Evolutionary conservation across 768 basidiomycete genomes (phyloP), one percentile per base, ranked within the genome.

Genomic region (Rhizopogon roseolus): DNA sequence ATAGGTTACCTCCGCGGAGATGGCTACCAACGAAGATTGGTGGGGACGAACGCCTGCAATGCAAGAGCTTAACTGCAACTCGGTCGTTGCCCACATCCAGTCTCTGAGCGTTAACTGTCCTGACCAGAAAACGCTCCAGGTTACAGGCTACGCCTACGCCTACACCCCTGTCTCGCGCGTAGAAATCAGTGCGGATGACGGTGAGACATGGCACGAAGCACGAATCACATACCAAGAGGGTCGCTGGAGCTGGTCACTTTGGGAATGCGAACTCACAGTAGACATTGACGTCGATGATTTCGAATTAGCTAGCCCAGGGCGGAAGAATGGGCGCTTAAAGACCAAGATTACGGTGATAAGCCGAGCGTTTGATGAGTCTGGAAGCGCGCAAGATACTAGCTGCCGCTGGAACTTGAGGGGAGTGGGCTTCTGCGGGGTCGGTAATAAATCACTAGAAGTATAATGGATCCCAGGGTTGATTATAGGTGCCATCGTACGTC

Each of bases 201-300:
- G 84, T 1, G 56, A 61, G 42, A 73, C 76, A 7, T 86, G 86
- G 83, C 61, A 66, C 27, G 61, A 66, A 9, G 77, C 81, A 17
- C 66, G 66, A 29, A 79, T 86, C 54, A 80, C 73, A 1, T 86
- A 86, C 56, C 81, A 80, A 51, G 70, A 79, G 36, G 85, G 85
- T 4, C 76, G 64, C 57, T 88, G 86, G 85, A 86, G 86, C 60
- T 90, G 88, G 87, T 79, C 82, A 5, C 63, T 88, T 19, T 89
- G 87, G 88, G 81, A 86, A 61, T 72, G 64, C 3, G 70, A 74
- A 45, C 11, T 89, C 13, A 64, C 68, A 6, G 65, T 71, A 39
- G 17, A 55, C 49, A 29, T 54, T 54, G 65, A 62, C 48, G 59
- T 61, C 27, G 61, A 61, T 42, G 62, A 64, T 5, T 34, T 48